Percentiles rank a stretch among this genome's conserved stretches.
Evolutionary conservation across 2,329 filamentous ascomycete species (phyloP).

Genomic region (Cercospora nicotianae): DNA sequence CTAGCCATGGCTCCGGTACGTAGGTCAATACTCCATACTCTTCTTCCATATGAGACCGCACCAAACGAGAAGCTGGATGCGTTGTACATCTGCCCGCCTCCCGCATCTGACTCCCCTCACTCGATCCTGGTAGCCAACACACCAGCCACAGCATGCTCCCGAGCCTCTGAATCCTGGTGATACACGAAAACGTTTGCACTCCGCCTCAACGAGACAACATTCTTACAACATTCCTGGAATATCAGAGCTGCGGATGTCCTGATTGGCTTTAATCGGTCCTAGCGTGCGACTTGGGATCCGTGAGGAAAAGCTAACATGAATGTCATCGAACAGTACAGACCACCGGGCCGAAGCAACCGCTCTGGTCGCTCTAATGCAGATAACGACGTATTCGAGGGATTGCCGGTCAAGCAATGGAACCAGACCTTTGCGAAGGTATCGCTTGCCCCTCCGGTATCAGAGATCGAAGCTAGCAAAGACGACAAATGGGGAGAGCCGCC

Average conservation of each 20-base stretch:
- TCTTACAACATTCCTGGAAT: neutral
- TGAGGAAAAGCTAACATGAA: constrained; percentile 23
- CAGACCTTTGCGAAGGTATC: constrained; percentile 46
- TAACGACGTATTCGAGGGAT: constrained; percentile 68
- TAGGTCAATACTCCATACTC: neutral
- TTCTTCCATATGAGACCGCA: neutral
- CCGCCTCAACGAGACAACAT: no score
- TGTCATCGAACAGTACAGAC: constrained; percentile 51
- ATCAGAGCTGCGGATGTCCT: neutral
- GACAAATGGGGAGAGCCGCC: constrained; percentile 78
- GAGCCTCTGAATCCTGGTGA: constrained; percentile 11
- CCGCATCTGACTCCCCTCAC: neutral
- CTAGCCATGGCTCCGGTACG: constrained; percentile 16
- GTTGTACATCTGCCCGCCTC: neutral
- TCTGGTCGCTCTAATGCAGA: constrained; percentile 60
- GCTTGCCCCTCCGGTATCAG: constrained; percentile 35
- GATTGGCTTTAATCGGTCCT: neutral
- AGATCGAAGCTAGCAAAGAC: constrained; percentile 39
- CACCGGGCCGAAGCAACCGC: constrained; percentile 58
- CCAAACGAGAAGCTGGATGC: neutral
- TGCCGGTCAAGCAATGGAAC: constrained; percentile 89
- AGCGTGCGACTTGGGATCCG: neutral
- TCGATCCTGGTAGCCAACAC: constrained; percentile 8
- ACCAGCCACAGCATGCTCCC: constrained; percentile 12
- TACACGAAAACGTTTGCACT: neutral